phyloP scores from a whole-genome alignment of 192 early-diverging fungal genomes.

The Backusella parvicylindrica region DNA sequence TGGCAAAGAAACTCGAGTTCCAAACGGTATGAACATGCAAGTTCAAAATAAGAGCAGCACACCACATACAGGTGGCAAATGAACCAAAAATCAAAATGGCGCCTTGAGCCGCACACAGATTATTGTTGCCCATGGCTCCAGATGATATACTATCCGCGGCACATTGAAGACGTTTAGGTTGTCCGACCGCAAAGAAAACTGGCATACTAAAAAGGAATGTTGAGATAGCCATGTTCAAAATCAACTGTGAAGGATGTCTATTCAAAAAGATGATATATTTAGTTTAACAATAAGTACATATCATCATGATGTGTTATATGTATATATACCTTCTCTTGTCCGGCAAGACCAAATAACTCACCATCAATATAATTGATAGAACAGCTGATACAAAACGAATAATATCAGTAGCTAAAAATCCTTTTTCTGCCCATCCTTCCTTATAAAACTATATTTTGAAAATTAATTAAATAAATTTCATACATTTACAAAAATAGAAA shows the following conservation, averaged over 20 bases:
- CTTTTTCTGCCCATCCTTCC: slow-evolving; percentile 31
- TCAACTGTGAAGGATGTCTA: slow-evolving; percentile 39
- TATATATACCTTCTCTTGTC: slow-evolving; percentile 39
- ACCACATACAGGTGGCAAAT: slow-evolving; percentile 41
- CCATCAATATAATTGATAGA: slow-evolving; percentile 34
- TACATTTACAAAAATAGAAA: not conserved
- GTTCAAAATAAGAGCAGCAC: slow-evolving; percentile 41
- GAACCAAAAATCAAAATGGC: slow-evolving; percentile 47
- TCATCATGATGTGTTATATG: not conserved
- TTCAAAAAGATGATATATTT: not conserved
- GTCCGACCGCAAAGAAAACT: slow-evolving; percentile 42
- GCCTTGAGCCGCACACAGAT: slow-evolving; percentile 48
- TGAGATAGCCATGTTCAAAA: slow-evolving; percentile 41
- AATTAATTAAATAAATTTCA: not conserved
- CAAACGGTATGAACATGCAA: slow-evolving; percentile 56
- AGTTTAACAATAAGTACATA: not conserved
- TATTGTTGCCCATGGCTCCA: slow-evolving; percentile 44
- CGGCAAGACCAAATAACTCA: slow-evolving; percentile 45
- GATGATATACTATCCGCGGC: slow-evolving; percentile 20
- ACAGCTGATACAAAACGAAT: slow-evolving; percentile 42
- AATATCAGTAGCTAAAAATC: slow-evolving; percentile 42
- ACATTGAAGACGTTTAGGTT: slow-evolving; percentile 45
- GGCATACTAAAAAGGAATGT: slow-evolving; percentile 48
- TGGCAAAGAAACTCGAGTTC: slow-evolving; percentile 45
- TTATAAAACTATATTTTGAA: slow-evolving; percentile 33